Evolutionary conservation across 2,329 filamentous ascomycete genomes (phyloP).

Genomic region (Rutstroemia sp.): DNA sequence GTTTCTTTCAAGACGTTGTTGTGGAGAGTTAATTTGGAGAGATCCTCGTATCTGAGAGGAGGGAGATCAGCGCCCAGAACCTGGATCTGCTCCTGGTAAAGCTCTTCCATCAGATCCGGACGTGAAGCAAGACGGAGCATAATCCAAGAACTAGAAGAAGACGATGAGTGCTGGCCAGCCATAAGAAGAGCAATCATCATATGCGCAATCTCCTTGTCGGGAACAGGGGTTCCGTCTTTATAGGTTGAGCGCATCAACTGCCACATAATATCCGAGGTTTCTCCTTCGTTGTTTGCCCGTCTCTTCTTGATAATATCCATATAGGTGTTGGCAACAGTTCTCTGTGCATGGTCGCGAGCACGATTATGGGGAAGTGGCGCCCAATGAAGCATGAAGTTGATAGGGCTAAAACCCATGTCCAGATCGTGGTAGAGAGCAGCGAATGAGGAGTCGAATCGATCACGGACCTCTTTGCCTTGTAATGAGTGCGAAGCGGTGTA

Average conservation of each 20-base stretch:
- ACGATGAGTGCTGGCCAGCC: conserved; percentile 86
- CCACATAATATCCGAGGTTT: conserved; percentile 74
- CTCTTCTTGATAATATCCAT: conserved; percentile 73
- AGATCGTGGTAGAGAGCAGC: conserved; percentile 81
- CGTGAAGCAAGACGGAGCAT: conserved; percentile 71
- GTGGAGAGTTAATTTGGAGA: conserved; percentile 74
- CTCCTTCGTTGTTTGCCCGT: conserved; percentile 41
- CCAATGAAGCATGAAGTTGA: conserved; percentile 90
- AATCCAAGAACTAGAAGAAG: conserved; percentile 79
- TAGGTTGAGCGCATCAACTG: conserved; percentile 80
- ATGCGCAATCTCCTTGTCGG: conserved; percentile 78
- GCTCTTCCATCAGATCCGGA: conserved; percentile 71
- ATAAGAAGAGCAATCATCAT: conserved; percentile 94
- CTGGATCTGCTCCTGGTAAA: conserved; percentile 73
- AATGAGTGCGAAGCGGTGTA: conserved; percentile 83
- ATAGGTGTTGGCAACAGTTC: conserved; percentile 75
- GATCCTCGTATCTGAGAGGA: conserved; percentile 66
- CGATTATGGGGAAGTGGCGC: conserved; percentile 83
- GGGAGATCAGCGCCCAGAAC: conserved; percentile 69
- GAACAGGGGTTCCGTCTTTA: conserved; percentile 73
- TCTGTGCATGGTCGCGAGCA: conserved; percentile 70
- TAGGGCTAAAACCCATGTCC: conserved; percentile 80
- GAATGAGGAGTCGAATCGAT: conserved; percentile 71
- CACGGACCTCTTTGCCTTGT: conserved; percentile 76
- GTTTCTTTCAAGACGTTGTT: conserved; percentile 85